Evolutionary conservation across 2,329 filamentous ascomycete genomes (phyloP), one percentile per base, ranked within the genome.

Genomic region (Penicillium italicum): DNA sequence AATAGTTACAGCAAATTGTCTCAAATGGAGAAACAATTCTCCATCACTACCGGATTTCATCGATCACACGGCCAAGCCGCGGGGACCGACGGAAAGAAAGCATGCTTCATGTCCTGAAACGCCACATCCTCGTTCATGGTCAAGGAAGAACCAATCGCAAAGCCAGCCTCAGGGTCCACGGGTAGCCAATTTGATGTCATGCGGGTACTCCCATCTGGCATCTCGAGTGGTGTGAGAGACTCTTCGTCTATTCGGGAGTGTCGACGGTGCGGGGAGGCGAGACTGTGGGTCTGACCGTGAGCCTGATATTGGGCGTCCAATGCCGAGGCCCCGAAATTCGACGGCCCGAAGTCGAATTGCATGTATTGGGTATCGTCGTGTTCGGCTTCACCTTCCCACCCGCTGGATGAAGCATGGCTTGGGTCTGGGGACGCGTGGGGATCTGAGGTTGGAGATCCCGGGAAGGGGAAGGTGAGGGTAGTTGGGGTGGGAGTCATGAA

Each of bases 171-270:
- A n/a, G 43, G 43, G 14, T 46, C 43, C 1, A 46, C 43, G 14
- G 43, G 43, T 1, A 46, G 55, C 69, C 69, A 71, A 47, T 71
- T 71, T 10, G 64, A 54, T 3, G 67, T 69, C 36, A 66, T 57
- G 22, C 69, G 68, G 9, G 64, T 70, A 30, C 59, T 66, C 0
- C 69, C 69, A 47, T 71, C 69, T 4, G 69, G 69, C 69, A 71
- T 71, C 51, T 71, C 68, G 24, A 71, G 60, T 10, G 64, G 65
- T 26, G 62, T 67, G 6, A 66, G 55, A 20, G 16, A 56, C 0
- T 62, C 58, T 1, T 62, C 60, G 2, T 62, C 50, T n/a, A 41
- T 30, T n/a, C 33, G 22, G 16, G 44, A 14, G 41, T 38, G 41
- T 47, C 2, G n/a, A 3, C 9, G 37, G 30, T 5, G 53, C 22